These are phyloP conservation scores for Colletotrichum sp. DNA, from an alignment of 2,329 filamentous ascomycete genomes.

Conservation along the genomic window DNA sequence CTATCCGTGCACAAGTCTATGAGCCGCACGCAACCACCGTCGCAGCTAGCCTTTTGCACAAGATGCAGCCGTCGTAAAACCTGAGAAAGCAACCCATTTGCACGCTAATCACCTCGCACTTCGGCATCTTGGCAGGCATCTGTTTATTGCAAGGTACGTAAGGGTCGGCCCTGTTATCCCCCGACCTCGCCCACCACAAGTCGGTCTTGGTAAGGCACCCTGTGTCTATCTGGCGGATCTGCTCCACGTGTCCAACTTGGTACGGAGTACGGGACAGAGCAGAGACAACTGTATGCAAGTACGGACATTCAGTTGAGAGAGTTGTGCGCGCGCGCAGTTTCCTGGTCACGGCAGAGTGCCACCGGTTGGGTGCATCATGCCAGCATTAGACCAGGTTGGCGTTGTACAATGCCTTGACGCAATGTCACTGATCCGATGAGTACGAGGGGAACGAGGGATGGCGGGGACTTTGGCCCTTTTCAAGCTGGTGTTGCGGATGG, in stretches of 20 bases:
- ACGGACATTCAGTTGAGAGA: not conserved
- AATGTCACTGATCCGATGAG: not conserved
- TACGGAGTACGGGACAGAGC: not conserved
- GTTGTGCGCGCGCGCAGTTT: not conserved
- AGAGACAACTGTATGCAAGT: not conserved
- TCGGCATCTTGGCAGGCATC: not conserved
- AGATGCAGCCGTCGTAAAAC: constrained; percentile 16
- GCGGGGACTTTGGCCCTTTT: not conserved
- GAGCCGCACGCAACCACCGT: constrained; percentile 1
- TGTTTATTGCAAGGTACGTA: not conserved
- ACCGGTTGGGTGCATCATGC: not conserved
- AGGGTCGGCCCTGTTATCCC: not conserved
- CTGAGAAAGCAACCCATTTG: not conserved
- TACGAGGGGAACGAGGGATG: not conserved
- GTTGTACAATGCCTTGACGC: not conserved
- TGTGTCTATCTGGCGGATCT: not conserved
- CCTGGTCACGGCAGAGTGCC: not conserved
- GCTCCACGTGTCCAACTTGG: not conserved
- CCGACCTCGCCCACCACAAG: not conserved
- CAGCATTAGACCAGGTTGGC: not conserved
- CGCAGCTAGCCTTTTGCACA: not conserved
- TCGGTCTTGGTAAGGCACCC: not conserved
- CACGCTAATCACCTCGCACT: not conserved
- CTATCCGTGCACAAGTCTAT: not conserved
- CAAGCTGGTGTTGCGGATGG: not conserved